phyloP scores from a whole-genome alignment of 1,139 yeast genomes.

The Diutina catenulata region DNA sequence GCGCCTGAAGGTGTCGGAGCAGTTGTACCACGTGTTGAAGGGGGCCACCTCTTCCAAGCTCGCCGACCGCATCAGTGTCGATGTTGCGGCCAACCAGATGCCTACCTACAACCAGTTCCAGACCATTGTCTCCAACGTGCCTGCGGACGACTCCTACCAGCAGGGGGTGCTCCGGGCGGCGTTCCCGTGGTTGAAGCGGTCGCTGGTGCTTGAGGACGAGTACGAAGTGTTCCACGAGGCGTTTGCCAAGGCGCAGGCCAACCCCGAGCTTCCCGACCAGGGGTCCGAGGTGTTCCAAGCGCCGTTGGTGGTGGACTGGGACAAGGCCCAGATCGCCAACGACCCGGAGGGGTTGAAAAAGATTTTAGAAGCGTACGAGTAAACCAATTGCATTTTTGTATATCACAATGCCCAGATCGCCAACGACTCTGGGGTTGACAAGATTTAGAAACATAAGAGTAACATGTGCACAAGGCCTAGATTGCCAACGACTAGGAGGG shows the following conservation, averaged over 20 bases:
- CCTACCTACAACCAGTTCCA: slow-evolving; percentile 35
- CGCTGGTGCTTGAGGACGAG: slow-evolving; percentile 22
- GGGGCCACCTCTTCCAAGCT: slow-evolving; percentile 20
- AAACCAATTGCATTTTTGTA: too few relatives aligned
- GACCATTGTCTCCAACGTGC: slow-evolving; percentile 18
- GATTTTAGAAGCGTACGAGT: slow-evolving; percentile 23
- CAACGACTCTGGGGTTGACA: too few relatives aligned
- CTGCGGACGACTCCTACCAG: slow-evolving; percentile 9
- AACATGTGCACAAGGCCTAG: slow-evolving; percentile 34
- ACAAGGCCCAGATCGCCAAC: slow-evolving; percentile 30
- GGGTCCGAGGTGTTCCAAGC: slow-evolving; percentile 29
- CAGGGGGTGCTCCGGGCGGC: slow-evolving; percentile 19
- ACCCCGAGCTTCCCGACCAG: too few relatives aligned
- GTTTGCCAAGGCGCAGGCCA: slow-evolving; percentile 20
- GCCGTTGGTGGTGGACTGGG: slow-evolving; percentile 39
- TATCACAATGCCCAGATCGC: too few relatives aligned
- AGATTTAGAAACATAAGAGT: too few relatives aligned
- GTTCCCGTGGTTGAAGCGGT: slow-evolving; percentile 27
- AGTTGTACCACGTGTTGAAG: slow-evolving; percentile 21
- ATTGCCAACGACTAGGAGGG: slow-evolving; percentile 33
- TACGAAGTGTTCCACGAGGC: slow-evolving; percentile 30
- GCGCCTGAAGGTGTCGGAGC: slow-evolving; percentile 22
- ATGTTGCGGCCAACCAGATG: slow-evolving; percentile 27
- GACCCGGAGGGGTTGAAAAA: slow-evolving; percentile 22
- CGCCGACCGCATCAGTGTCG: slow-evolving; percentile 22